Percentiles rank a stretch among this genome's conserved stretches.
Evolutionary conservation across 306 rosid species (phyloP).

Genomic region (Trichosanthes cucumerina): DNA sequence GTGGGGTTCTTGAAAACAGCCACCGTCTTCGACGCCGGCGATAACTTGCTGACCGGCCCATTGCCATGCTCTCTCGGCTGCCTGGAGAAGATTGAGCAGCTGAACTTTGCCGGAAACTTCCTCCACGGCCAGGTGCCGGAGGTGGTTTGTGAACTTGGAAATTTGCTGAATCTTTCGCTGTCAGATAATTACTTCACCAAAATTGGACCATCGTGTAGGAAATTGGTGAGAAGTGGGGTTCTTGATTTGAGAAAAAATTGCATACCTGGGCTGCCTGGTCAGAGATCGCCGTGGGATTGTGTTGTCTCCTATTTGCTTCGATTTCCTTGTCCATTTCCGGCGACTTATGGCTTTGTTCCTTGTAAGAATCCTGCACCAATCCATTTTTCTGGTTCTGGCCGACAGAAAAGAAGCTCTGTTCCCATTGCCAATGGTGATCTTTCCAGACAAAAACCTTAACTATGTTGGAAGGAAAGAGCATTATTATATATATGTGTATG

Average conservation of each 20-base stretch:
- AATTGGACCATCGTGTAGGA: constrained; percentile 25
- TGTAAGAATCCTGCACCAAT: constrained; percentile 8
- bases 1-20: constrained; percentile 26
- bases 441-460: neutral
- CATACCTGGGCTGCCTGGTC: constrained; percentile 24
- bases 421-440: neutral
- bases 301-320: constrained; percentile 11
- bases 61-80: constrained; percentile 36
- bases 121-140: constrained; percentile 35
- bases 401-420: neutral
- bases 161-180: constrained; percentile 27
- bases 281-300: constrained; percentile 27
- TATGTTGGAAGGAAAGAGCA: neutral
- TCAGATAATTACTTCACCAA: constrained; percentile 27
- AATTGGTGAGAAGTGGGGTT: constrained; percentile 23
- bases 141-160: constrained; percentile 22
- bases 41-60: constrained; percentile 32
- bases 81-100: constrained; percentile 24
- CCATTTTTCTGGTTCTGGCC: neutral
- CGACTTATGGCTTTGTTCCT: constrained; percentile 19
- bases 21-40: constrained; percentile 26
- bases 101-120: constrained; percentile 32
- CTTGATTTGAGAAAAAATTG: constrained; percentile 35
- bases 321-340: constrained; percentile 15
- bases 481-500: neutral